phyloP scores from a whole-genome alignment of 1,139 yeast genomes.

The Kodamaea suecica region DNA sequence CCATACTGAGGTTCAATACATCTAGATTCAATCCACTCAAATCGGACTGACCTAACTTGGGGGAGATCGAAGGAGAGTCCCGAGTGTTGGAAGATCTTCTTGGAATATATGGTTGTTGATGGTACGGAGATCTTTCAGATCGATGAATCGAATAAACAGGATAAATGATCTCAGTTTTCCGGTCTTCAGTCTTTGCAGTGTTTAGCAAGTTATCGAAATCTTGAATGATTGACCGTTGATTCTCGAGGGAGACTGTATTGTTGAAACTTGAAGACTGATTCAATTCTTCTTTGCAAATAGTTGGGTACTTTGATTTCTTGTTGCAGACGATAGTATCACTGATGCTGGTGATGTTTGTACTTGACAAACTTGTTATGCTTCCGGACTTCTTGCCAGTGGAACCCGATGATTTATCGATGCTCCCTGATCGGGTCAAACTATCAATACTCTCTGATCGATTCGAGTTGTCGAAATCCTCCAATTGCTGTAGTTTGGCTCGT shows the following conservation, averaged over 20 bases:
- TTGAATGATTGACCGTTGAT: conserved; percentile 20
- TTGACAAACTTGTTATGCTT: too few species aligned
- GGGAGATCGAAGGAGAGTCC: too few species aligned
- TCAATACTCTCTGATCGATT: not conserved
- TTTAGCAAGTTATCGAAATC: conserved; percentile 27
- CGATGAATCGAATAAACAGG: conserved; percentile 36
- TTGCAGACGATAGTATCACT: not conserved
- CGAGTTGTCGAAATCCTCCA: conserved; percentile 9
- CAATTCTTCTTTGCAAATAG: conserved; percentile 8
- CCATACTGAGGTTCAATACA: not conserved
- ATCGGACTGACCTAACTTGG: too few species aligned
- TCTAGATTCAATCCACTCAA: too few species aligned
- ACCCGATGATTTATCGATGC: not conserved
- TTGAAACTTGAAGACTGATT: conserved; percentile 7
- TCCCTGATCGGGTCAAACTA: too few species aligned
- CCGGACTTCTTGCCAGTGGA: too few species aligned
- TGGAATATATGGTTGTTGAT: not conserved
- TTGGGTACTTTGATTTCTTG: conserved; percentile 1
- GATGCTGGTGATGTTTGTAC: too few species aligned
- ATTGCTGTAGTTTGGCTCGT: conserved; percentile 17
- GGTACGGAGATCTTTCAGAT: not conserved
- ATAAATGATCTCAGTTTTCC: conserved; percentile 30
- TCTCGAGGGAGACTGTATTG: conserved; percentile 2
- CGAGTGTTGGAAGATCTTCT: too few species aligned
- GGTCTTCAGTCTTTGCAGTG: conserved; percentile 16